phyloP scores from a whole-genome alignment of 1,284 basidiomycete species.

The Ustilago tritici region DNA sequence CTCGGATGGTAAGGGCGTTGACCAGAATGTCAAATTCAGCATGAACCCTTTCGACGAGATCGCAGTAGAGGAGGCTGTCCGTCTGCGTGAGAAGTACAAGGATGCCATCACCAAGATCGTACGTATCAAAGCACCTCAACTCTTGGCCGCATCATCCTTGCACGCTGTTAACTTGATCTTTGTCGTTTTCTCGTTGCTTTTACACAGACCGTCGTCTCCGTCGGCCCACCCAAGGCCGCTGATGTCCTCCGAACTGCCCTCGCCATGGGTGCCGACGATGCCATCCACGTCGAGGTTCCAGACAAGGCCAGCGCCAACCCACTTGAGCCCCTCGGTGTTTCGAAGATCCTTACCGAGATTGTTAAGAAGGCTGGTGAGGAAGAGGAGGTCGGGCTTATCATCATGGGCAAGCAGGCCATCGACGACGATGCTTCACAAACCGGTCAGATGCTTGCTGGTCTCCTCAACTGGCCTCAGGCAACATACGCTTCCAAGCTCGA shows the following conservation, averaged over 20 bases:
- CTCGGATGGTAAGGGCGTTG: constrained; percentile 68
- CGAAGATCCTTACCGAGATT: constrained; percentile 83
- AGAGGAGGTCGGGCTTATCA: constrained; percentile 82
- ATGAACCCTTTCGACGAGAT: constrained; percentile 73
- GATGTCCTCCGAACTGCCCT: constrained; percentile 95
- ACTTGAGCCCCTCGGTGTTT: constrained; percentile 87
- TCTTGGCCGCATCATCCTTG: background rate
- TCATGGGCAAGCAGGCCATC: constrained; percentile 98
- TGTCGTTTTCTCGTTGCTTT: background rate
- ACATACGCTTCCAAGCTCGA: constrained; percentile 93
- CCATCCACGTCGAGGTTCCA: constrained; percentile 84
- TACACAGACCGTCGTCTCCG: constrained; percentile 79
- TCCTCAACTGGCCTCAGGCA: constrained; percentile 92
- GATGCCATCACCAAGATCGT: constrained; percentile 71
- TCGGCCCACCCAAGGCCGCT: constrained; percentile 88
- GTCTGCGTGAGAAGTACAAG: constrained; percentile 83
- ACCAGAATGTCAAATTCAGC: constrained; percentile 69
- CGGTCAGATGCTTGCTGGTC: constrained; percentile 95
- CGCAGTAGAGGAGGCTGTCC: constrained; percentile 96
- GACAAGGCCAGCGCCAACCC: constrained; percentile 75
- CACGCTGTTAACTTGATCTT: background rate
- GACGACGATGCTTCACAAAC: constrained; percentile 98
- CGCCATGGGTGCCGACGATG: constrained; percentile 96
- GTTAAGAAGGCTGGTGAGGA: constrained; percentile 78
- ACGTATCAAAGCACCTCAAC: constrained; percentile 19